These are phyloP conservation scores for Fennellomyces sp. DNA, from an alignment of 371 early-diverging fungal genomes.

Conservation along the genomic window DNA sequence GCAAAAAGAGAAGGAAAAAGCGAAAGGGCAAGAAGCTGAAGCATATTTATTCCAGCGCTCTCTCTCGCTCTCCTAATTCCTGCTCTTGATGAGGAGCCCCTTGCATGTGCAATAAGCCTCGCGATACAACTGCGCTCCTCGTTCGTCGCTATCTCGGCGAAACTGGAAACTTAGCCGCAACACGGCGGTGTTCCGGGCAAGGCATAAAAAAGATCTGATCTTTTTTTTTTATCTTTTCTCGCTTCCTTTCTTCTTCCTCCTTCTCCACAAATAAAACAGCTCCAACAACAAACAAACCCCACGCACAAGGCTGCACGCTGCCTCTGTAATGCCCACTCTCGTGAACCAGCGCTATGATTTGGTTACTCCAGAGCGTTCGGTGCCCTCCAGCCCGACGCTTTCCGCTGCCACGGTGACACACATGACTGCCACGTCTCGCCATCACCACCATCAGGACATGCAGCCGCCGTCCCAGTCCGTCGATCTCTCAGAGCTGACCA, in stretches of 20 bases:
- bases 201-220: constrained; percentile 2
- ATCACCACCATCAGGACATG: constrained; percentile 23
- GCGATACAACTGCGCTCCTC: not conserved
- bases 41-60: not conserved
- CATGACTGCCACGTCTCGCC: constrained; percentile 38
- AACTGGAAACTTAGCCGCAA: not conserved
- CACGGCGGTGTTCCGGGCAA: not conserved
- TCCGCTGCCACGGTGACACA: constrained; percentile 49
- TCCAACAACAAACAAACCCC: not conserved
- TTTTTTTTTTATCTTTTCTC: constrained; percentile 2
- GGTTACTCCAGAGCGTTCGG: constrained; percentile 47
- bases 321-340: constrained; percentile 30
- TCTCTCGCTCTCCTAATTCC: not conserved
- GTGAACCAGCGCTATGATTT: constrained; percentile 46
- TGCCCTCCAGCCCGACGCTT: constrained; percentile 46
- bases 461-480: constrained; percentile 23
- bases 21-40: constrained; percentile 4
- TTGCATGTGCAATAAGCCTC: constrained; percentile 3
- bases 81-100: constrained; percentile 7
- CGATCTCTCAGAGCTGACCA: constrained; percentile 40
- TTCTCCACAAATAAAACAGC: not conserved
- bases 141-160: not conserved
- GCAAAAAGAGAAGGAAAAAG: constrained; percentile 12
- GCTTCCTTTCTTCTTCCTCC: constrained; percentile 7
- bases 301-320: not conserved